A percentile compares a stretch with the other conserved stretches of the same genome.
These are phyloP conservation scores for Blastobotrys ciferrii DNA, from an alignment of 1,139 yeast species.

Conservation along the genomic window DNA sequence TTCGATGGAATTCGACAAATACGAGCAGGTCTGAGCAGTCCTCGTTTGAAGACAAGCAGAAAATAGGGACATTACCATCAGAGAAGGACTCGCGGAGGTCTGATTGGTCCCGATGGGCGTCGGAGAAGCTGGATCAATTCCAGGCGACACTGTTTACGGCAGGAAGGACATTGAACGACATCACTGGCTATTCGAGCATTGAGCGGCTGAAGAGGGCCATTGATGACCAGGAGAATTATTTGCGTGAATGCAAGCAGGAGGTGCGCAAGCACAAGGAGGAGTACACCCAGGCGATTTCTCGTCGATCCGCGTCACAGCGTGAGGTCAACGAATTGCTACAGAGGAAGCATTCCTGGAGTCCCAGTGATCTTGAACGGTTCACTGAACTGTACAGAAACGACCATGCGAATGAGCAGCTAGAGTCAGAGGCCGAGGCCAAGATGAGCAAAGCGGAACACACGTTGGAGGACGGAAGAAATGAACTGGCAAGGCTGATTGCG, in stretches of 20 bases:
- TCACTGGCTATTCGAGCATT: conserved; percentile 87
- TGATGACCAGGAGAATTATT: conserved; percentile 45
- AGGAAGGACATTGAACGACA: conserved; percentile 76
- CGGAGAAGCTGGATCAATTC: conserved; percentile 56
- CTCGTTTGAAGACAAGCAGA: background rate
- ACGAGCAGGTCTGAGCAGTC: background rate
- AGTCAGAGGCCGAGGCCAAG: conserved; percentile 49
- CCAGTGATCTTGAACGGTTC: conserved; percentile 76
- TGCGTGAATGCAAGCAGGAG: conserved; percentile 48
- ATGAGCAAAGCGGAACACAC: conserved; percentile 58
- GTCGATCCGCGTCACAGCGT: conserved; percentile 70
- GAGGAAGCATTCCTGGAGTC: conserved; percentile 78
- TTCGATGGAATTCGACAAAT: background rate
- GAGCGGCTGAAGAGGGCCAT: conserved; percentile 67
- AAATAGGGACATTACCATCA: conserved; percentile 38
- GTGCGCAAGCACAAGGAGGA: conserved; percentile 51
- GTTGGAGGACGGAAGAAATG: conserved; percentile 70
- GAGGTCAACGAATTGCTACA: conserved; percentile 87
- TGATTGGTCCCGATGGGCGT: conserved; percentile 56
- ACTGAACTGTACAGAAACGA: conserved; percentile 79
- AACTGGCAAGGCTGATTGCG: conserved; percentile 72
- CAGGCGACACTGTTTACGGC: conserved; percentile 68
- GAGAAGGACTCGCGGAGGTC: conserved; percentile 43
- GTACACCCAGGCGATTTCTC: conserved; percentile 63
- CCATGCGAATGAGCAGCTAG: conserved; percentile 68